Evolutionary conservation across 129 eudicot species (phyloP).

Genomic region (Heracleum sosnowskyi): DNA sequence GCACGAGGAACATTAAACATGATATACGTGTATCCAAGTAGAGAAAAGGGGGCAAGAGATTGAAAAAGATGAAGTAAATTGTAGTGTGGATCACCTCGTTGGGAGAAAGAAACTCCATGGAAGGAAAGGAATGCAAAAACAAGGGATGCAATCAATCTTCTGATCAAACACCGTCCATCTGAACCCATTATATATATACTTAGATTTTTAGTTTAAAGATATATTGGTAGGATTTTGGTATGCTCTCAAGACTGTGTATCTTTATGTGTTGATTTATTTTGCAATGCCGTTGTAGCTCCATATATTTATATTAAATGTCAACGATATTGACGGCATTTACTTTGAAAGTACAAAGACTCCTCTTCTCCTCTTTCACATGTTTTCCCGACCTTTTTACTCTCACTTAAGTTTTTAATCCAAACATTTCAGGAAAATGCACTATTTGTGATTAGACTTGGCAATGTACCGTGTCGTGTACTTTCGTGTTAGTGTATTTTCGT

Average conservation of each 20-base stretch:
- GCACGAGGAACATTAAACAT: no score
- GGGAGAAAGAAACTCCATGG: slow-evolving; percentile 28
- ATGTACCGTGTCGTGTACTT: no score
- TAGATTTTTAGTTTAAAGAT: neutral
- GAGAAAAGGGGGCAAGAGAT: no score
- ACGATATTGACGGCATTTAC: slow-evolving; percentile 28
- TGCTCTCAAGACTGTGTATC: neutral
- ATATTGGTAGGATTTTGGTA: neutral
- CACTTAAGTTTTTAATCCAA: neutral
- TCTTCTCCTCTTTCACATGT: slow-evolving; percentile 7
- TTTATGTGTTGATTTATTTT: slow-evolving; percentile 14
- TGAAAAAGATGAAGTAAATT: neutral
- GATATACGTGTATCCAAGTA: no score
- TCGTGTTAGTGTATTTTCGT: no score
- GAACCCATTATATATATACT: slow-evolving; percentile 13
- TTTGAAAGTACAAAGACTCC: slow-evolving; percentile 37
- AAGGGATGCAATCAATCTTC: slow-evolving; percentile 11
- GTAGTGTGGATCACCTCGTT: slow-evolving; percentile 10
- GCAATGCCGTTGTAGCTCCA: slow-evolving; percentile 6
- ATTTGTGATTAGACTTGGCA: no score
- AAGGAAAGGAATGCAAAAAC: slow-evolving; percentile 24
- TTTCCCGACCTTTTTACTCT: slow-evolving; percentile 18
- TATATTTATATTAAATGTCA: slow-evolving; percentile 15
- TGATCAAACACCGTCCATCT: slow-evolving; percentile 25
- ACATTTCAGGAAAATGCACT: slow-evolving; percentile 28